Evolutionary conservation across 2,329 filamentous ascomycete species (phyloP), one percentile per base, ranked within the genome.

Genomic region (Colletotrichum limetticola): DNA sequence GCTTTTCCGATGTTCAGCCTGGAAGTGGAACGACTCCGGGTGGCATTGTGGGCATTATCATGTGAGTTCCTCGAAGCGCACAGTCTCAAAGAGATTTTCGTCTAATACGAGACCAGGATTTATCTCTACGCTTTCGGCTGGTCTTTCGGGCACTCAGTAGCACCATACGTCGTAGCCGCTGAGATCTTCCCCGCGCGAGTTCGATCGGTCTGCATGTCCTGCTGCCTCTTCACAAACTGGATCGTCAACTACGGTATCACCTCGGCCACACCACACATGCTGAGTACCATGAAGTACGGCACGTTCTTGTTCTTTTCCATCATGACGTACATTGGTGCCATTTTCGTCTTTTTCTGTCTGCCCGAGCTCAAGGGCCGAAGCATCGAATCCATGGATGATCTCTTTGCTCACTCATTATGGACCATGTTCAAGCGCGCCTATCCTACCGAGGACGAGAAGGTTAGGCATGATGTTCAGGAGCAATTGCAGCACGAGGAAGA

Each of bases 291-390:
- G 70, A 65, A 71, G 22, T 63, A 74, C 46, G 68, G 63, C 32
- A 72, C 71, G 14, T 76, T 76, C 46, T 53, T 75, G 2, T 69
- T 75, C 66, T 76, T 75, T 9, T 64, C 57, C 32, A 24, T 62
- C 11, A 57, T 69, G 57, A 71, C 73, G 5, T 73, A 71, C 56
- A 46, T 67, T 2, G 66, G 68, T 16, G 61, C 24, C 22, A 77
- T 84, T 66, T 86, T 84, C 68, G 80, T 85, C 7, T 87, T 81
- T 76, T 85, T 87, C 78, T 84, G 85, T 66, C 78, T 88, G 32
- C 86, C 87, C 1, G 86, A 88, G 77, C 86, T 86, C 19, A 88
- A 87, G 75, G 86, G 86, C 64, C 79, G 86, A 26, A 83, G 82
- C 16, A 82, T 88, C 19, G 87, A 89, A 74, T 84, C 82, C 28